Evolutionary conservation across 2,329 filamentous ascomycete species (phyloP).

Genomic region (Septoria petroselini): DNA sequence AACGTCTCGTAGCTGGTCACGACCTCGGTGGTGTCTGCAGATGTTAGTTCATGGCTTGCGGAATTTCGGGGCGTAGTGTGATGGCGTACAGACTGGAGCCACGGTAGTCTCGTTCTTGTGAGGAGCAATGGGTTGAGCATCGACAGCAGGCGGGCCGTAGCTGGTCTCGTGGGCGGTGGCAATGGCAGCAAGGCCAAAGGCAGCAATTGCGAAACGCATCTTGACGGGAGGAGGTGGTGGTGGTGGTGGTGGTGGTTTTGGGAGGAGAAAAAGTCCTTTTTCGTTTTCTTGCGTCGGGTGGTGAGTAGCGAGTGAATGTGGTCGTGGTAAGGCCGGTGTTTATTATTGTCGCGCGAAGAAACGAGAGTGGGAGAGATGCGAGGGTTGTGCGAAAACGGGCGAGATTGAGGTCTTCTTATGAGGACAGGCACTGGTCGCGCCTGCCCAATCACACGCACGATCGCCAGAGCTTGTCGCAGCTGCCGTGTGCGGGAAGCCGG

Average conservation of each 20-base stretch:
- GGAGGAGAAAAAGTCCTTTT: slow-evolving; percentile 11
- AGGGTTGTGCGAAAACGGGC: too few species aligned
- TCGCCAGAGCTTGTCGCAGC: too few species aligned
- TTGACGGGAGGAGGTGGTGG: slow-evolving; percentile 18
- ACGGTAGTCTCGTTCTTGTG: slow-evolving; percentile 12
- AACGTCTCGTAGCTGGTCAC: slow-evolving; percentile 24
- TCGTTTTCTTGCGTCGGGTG: slow-evolving; percentile 18
- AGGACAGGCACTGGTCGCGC: too few species aligned
- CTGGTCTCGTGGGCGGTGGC: slow-evolving; percentile 13
- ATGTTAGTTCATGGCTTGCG: too few species aligned
- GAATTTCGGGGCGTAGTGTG: too few species aligned
- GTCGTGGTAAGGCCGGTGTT: slow-evolving; percentile 18
- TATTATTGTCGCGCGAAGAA: slow-evolving; percentile 16
- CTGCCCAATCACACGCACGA: too few species aligned
- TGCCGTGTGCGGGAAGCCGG: too few species aligned
- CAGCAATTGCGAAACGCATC: slow-evolving; percentile 27
- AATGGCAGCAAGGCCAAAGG: slow-evolving; percentile 24
- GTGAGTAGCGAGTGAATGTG: slow-evolving; percentile 22
- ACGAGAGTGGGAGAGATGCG: slow-evolving; percentile 29
- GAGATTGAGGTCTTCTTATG: slow-evolving; percentile 26
- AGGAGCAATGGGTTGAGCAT: slow-evolving; percentile 5
- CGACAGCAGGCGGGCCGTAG: slow-evolving; percentile 1
- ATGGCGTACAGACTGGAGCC: not conserved
- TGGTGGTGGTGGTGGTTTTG: not conserved
- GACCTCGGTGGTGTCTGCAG: slow-evolving; percentile 24